Conservation (phyloP, 495 filamentous ascomycete genomes). For the Podospora bellae-mahoneyi region DNA sequence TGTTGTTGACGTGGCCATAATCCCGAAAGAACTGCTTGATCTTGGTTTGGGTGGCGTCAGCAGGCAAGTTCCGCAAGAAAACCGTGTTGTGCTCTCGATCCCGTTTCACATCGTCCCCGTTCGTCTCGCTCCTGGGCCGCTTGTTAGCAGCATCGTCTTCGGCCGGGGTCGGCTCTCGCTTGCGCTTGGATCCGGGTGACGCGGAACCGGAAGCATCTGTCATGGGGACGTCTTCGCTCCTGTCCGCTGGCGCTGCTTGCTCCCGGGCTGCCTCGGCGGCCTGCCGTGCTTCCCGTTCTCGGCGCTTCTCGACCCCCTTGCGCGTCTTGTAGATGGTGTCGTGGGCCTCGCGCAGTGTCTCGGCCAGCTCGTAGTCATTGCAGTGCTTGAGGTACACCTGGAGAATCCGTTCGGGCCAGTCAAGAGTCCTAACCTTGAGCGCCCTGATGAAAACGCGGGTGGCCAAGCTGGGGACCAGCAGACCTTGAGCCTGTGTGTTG, state of each 20-base stretch:
- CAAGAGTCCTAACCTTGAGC: slow-evolving; percentile 64
- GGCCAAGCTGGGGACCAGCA: slow-evolving; percentile 56
- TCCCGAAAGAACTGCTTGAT: slow-evolving; percentile 87
- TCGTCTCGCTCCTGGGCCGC: slow-evolving; percentile 52
- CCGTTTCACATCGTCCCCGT: slow-evolving; percentile 55
- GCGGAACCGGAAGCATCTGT: slow-evolving; percentile 23
- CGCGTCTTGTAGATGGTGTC: slow-evolving; percentile 65
- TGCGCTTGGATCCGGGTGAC: slow-evolving; percentile 59
- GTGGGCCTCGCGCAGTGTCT: slow-evolving; percentile 66
- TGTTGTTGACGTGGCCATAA: slow-evolving; percentile 74
- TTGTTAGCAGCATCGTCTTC: slow-evolving; percentile 52
- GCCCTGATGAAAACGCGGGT: slow-evolving; percentile 73
- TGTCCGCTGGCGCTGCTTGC: slow-evolving; percentile 13
- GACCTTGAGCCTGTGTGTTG: slow-evolving; percentile 31
- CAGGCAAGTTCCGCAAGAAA: slow-evolving; percentile 71
- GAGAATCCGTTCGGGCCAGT: slow-evolving; percentile 89
- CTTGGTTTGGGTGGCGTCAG: slow-evolving; percentile 61
- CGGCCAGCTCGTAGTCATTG: slow-evolving; percentile 75
- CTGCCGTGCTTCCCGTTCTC: slow-evolving; percentile 58
- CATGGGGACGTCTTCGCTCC: slow-evolving; percentile 27
- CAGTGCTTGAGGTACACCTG: slow-evolving; percentile 81
- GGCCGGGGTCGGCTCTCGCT: slow-evolving; percentile 54
- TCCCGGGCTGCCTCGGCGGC: slow-evolving; percentile 23
- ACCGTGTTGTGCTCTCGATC: slow-evolving; percentile 89
- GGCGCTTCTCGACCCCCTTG: slow-evolving; percentile 59